Percentiles rank a stretch among this genome's conserved stretches.
phyloP scores from a whole-genome alignment of 768 basidiomycete genomes.

The Rhodotorula paludigena region DNA sequence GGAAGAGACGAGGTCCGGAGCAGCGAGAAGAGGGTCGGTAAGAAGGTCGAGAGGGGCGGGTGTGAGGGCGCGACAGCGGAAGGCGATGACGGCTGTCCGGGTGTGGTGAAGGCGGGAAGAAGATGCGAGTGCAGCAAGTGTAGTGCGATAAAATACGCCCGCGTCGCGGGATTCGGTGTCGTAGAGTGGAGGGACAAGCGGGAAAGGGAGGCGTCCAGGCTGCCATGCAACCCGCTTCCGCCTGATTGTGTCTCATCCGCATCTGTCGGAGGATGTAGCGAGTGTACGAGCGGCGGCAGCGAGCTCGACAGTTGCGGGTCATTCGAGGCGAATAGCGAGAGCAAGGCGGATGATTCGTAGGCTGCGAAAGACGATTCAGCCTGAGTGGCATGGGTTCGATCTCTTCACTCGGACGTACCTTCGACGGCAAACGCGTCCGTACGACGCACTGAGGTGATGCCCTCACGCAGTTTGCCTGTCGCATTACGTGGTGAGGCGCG shows the following conservation, averaged over 20 bases:
- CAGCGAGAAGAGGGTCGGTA: conserved; percentile 2
- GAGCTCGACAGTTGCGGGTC: conserved; percentile 26
- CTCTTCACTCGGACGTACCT: not conserved
- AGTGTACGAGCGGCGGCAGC: conserved; percentile 27
- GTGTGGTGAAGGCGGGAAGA: conserved; percentile 1
- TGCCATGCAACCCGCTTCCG: too few species aligned
- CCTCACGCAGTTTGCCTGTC: conserved; percentile 37
- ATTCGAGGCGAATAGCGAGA: conserved; percentile 26
- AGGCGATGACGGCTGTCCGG: rapidly evolving
- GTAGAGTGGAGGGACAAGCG: not conserved
- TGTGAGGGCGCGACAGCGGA: not conserved
- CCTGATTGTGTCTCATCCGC: too few species aligned
- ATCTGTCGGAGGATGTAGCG: conserved; percentile 13
- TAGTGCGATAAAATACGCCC: conserved; percentile 20
- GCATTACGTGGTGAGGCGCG: not conserved
- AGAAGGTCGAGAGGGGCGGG: conserved; percentile 4
- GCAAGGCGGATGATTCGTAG: conserved; percentile 21
- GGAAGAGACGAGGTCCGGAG: not conserved
- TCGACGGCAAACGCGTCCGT: conserved; percentile 26
- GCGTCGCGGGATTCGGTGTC: not conserved
- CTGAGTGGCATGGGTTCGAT: rapidly evolving
- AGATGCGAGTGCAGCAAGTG: conserved; percentile 21
- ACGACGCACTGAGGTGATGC: conserved; percentile 20
- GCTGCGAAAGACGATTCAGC: not conserved
- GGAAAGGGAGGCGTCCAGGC: not conserved